Conservation (phyloP, 257 asterid genomes). For the Handroanthus guayacan region DNA sequence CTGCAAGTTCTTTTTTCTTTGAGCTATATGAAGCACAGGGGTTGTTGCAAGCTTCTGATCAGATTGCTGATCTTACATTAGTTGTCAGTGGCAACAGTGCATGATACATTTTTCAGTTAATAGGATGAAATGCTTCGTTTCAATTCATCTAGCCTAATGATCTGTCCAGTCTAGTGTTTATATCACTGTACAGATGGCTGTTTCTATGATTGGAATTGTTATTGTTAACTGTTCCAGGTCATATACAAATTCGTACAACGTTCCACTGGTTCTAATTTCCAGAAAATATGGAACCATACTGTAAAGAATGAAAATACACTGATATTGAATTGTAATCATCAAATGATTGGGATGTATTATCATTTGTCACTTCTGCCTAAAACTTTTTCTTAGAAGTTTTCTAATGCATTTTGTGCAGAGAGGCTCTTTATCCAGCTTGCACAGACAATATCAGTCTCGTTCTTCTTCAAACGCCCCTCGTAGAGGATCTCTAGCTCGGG, state of each 20-base stretch:
- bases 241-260: constrained; percentile 8
- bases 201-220: constrained; percentile 1
- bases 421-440: constrained; percentile 46
- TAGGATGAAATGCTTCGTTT: neutral
- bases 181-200: neutral
- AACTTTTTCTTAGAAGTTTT: constrained; percentile 26
- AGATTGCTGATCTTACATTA: constrained; percentile 16
- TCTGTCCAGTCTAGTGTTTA: neutral
- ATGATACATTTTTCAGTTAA: neutral
- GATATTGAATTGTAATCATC: constrained; percentile 18
- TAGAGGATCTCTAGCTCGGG: constrained; percentile 55
- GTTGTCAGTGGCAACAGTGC: constrained; percentile 1
- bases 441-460: constrained; percentile 55
- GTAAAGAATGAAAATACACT: constrained; percentile 1
- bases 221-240: neutral
- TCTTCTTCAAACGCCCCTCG: constrained; percentile 50
- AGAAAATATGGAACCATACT: neutral
- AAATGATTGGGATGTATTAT: constrained; percentile 16
- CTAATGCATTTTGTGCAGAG: constrained; percentile 54
- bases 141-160: neutral
- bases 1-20: constrained; percentile 30
- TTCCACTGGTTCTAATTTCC: neutral
- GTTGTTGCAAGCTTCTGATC: constrained; percentile 28
- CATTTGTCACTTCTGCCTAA: constrained; percentile 10
- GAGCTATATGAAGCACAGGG: constrained; percentile 20